Base-by-base conservation (phyloP, 2,329 filamentous ascomycete species). In the Zarea fungicola region DNA sequence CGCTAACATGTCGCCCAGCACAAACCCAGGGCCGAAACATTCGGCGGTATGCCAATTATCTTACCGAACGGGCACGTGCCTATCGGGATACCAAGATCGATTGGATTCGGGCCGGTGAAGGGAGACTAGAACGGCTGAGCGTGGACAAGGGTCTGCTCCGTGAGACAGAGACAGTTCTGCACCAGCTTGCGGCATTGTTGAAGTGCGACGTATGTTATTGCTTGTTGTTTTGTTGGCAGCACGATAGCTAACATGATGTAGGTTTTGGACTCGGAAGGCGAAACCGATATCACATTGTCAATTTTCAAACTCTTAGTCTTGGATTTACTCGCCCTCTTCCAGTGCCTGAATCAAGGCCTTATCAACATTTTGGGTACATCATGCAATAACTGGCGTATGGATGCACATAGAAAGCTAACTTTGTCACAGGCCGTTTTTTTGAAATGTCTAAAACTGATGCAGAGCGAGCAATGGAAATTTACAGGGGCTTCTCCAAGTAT, bases 21-120 rank as follows among this genome's bases (percentile, higher is more conserved):
- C 93, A 97, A 75, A 89, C 87, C 5, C 93, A 99, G 67, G 93
- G 93, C 52, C 83, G 87, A 51, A 99, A 97, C 65, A 97, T 99
- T 62, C 82, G 89, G 54, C 84, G 90, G 60, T 99, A 99, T 69
- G 83, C 89, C 26, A 83, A 86, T 54, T 99, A 99, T 65, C 78
- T 99, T 42, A 76, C 84, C 47, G 83, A 92, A 63, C 83, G 93
- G 64, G 86, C 89, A 51, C 82, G 83, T 61, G 87, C 89, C 47
- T 99, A 83, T 64, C 83, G 84, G 52, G 83, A 92, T 52, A 93
- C 89, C 14, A 89, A 88, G 67, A 82, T 85, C 54, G 93, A 99
- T 70, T 96, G 89, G 77, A 92, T 97, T 28, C 82, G 90, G 52
- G 80, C 79, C 47, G 89, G 87, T 42, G 88, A 93, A 57, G 84